Conservation (phyloP, 2,329 filamentous ascomycete genomes). For the Chrysoporthe puriensis region DNA sequence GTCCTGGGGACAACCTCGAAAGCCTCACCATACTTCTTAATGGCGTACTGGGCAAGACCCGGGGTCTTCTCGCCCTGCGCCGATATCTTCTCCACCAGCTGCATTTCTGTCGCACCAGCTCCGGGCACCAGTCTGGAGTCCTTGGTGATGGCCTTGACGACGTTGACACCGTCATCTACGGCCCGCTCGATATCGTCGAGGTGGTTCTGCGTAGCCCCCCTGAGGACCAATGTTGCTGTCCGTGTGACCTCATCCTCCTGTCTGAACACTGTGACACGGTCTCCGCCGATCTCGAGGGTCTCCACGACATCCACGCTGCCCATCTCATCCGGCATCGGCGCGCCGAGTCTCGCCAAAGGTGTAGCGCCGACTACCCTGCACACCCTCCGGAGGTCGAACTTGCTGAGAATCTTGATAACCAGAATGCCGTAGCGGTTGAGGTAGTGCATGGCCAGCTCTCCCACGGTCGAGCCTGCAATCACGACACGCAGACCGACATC, state of each 20-base stretch:
- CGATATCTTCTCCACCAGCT: conserved; percentile 90
- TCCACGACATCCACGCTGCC: conserved; percentile 92
- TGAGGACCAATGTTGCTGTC: conserved; percentile 90
- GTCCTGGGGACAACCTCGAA: conserved; percentile 97
- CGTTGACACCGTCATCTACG: conserved; percentile 97
- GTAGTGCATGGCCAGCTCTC: conserved; percentile 95
- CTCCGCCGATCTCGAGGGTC: conserved; percentile 95
- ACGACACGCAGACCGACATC: conserved; percentile 92
- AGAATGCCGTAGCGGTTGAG: conserved; percentile 97
- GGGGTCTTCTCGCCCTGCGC: conserved; percentile 90
- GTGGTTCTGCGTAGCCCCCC: conserved; percentile 96
- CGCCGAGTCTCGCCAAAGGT: conserved; percentile 90
- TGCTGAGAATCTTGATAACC: conserved; percentile 94
- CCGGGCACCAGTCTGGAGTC: conserved; percentile 90
- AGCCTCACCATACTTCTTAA: conserved; percentile 95
- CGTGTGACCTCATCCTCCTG: conserved; percentile 92
- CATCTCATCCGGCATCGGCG: conserved; percentile 99
- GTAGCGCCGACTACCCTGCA: conserved; percentile 97
- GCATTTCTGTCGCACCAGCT: conserved; percentile 91
- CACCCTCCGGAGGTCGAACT: conserved; percentile 92
- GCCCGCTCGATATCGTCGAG: conserved; percentile 96
- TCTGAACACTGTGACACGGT: conserved; percentile 96
- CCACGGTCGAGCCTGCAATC: conserved; percentile 89
- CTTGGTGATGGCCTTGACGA: conserved; percentile 96
- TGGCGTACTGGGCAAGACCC: conserved; percentile 91